phyloP scores from a whole-genome alignment of 192 early-diverging fungal genomes.

The Phlyctochytrium planicorne region DNA sequence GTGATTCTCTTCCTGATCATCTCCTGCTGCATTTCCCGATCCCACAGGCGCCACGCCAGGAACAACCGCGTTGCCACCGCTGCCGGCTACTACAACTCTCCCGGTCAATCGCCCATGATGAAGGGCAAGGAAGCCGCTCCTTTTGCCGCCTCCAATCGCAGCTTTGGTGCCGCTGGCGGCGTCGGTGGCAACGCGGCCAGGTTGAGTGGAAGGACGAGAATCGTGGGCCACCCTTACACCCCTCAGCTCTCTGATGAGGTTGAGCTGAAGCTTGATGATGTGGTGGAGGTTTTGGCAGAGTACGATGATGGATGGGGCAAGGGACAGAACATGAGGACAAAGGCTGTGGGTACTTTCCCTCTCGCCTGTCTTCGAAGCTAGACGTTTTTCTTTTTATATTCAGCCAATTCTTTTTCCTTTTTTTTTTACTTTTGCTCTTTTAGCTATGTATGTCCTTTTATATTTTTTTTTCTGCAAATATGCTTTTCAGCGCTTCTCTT shows the following conservation, averaged over 20 bases:
- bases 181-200: neutral
- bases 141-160: neutral
- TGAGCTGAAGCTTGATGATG: slow-evolving; percentile 65
- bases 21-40: neutral
- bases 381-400: no score
- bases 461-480: no score
- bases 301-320: slow-evolving; percentile 91
- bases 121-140: neutral
- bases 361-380: slow-evolving; percentile 71
- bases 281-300: slow-evolving; percentile 64
- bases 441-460: no score
- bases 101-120: neutral
- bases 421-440: no score
- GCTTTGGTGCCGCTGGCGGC: neutral
- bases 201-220: neutral
- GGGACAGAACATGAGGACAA: slow-evolving; percentile 72
- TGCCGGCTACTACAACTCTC: neutral
- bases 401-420: no score
- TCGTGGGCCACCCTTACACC: neutral
- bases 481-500: no score
- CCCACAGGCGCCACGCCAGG: neutral
- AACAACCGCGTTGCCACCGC: neutral
- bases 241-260: slow-evolving; percentile 74
- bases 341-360: slow-evolving; percentile 77
- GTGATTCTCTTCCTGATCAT: slow-evolving; percentile 6